Evolutionary conservation across 805 yeast genomes (phyloP), one percentile per base, ranked within the genome.

Genomic region (Sungouiella blattae): DNA sequence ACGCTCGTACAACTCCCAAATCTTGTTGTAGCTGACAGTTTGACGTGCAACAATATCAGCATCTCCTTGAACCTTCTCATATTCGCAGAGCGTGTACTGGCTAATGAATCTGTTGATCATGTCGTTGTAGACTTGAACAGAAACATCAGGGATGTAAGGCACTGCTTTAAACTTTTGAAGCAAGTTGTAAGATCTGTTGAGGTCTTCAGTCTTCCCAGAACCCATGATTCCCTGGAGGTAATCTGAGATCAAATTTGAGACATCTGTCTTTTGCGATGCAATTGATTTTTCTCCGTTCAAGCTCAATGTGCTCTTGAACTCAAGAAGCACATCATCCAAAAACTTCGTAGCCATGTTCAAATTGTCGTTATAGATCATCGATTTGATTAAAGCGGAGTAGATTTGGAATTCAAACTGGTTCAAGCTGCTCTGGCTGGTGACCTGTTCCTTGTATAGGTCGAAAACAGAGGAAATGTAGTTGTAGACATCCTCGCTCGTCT

Each of bases 361-460:
- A 43, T 79, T 74, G 26, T 71, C 73, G 28, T 75, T 73, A 33
- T 63, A 60, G 9, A 78, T 66, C 35, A 83, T 60, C 1, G 80
- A 67, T 22, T 77, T 69, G 23, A 82, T 64, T 39, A 78, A 58
- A 28, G 63, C 55, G 1, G 77, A 58, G 49, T 80, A 81, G 21
- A 80, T 68, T 22, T 58, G 54, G 44, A 66, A 73, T 45, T 76
- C 79, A 23, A 64, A 52, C 2, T 51, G 41, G 16, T 47, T 45
- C 28, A 71, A 35, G 1, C 17, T 20, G 11, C 33, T 20, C 3
- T 16, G 11, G 4, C 18, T 11, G 1, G 37, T 25, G 4, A 48
- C 39, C 15, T 35, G 37, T 4, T 59, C 60, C 37, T 69, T 66
- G 43, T 65, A 75, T 12, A 62, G 44, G 4, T 55, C 43, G 34